Conservation (phyloP, 306 rosid genomes). For the Vigna nakashimae region DNA sequence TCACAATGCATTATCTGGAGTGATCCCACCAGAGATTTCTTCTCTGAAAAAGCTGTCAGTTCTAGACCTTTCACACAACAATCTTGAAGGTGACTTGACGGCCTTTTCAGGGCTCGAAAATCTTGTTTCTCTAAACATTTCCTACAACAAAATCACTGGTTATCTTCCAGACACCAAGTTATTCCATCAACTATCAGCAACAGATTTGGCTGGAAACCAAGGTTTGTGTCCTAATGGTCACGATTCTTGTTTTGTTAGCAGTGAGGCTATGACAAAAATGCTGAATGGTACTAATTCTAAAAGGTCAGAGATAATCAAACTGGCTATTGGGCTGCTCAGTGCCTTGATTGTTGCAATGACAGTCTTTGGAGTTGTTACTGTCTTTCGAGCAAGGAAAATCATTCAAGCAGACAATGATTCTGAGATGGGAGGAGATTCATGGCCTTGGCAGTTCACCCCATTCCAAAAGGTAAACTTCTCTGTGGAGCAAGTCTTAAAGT, state of each 20-base stretch:
- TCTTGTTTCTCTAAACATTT: conserved; percentile 83
- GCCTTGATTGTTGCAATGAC: conserved; percentile 64
- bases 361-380: conserved; percentile 59
- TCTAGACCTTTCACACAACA: conserved; percentile 82
- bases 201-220: conserved; percentile 71
- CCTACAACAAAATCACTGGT: conserved; percentile 81
- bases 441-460: conserved; percentile 89
- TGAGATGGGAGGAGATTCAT: conserved; percentile 70
- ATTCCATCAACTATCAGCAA: conserved; percentile 66
- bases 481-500: conserved; percentile 71
- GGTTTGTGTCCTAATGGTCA: conserved; percentile 73
- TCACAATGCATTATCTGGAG: conserved; percentile 68
- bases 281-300: conserved; percentile 39
- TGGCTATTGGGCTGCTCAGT: conserved; percentile 69
- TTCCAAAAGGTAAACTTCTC: conserved; percentile 86
- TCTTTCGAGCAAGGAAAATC: conserved; percentile 61
- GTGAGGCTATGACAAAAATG: conserved; percentile 49
- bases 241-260: conserved; percentile 64
- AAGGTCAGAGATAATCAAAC: conserved; percentile 55
- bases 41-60: conserved; percentile 69
- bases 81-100: conserved; percentile 71
- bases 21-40: conserved; percentile 70
- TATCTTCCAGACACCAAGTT: conserved; percentile 78
- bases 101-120: conserved; percentile 68
- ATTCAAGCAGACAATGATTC: conserved; percentile 66